A percentile compares a stretch with the other conserved stretches of the same genome.
Conservation (phyloP, 2,329 filamentous ascomycete species). For the Pseudogymnoascus sp. region DNA sequence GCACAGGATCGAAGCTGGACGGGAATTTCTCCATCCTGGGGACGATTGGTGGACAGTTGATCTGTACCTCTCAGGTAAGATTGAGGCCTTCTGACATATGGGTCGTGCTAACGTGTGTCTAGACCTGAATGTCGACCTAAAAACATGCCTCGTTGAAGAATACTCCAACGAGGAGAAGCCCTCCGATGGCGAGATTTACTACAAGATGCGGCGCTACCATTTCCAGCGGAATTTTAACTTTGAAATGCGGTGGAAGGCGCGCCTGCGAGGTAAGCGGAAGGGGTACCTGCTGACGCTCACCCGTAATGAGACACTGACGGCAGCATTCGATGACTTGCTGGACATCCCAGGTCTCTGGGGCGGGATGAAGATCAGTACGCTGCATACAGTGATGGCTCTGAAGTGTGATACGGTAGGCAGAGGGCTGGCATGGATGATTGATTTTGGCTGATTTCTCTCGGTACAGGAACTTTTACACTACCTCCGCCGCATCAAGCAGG, state of each 20-base stretch:
- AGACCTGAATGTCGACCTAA: slow-evolving; percentile 23
- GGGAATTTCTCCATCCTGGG: slow-evolving; percentile 12
- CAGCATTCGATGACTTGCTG: slow-evolving; percentile 13
- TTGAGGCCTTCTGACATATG: not conserved
- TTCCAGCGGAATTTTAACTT: slow-evolving; percentile 13
- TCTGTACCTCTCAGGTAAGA: slow-evolving; percentile 12
- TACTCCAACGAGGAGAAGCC: slow-evolving; percentile 24
- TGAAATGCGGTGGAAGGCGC: slow-evolving; percentile 13
- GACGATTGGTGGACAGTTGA: slow-evolving; percentile 14
- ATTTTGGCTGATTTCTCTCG: not conserved
- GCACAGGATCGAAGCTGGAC: slow-evolving; percentile 14
- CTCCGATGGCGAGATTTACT: slow-evolving; percentile 25
- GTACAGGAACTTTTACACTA: slow-evolving; percentile 8
- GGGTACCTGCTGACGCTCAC: not conserved
- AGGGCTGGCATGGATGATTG: not conserved
- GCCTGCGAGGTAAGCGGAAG: slow-evolving; percentile 1
- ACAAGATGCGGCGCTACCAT: slow-evolving; percentile 25
- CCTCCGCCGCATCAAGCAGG: not conserved
- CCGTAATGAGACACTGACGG: slow-evolving; percentile 8
- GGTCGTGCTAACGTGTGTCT: not conserved
- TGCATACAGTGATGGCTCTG: slow-evolving; percentile 13
- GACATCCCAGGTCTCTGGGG: slow-evolving; percentile 14
- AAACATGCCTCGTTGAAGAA: slow-evolving; percentile 23
- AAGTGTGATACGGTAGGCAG: slow-evolving; percentile 13
- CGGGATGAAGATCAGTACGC: slow-evolving; percentile 14